phyloP scores from a whole-genome alignment of 2,329 filamentous ascomycete species.

The Hypoxylon sp. region DNA sequence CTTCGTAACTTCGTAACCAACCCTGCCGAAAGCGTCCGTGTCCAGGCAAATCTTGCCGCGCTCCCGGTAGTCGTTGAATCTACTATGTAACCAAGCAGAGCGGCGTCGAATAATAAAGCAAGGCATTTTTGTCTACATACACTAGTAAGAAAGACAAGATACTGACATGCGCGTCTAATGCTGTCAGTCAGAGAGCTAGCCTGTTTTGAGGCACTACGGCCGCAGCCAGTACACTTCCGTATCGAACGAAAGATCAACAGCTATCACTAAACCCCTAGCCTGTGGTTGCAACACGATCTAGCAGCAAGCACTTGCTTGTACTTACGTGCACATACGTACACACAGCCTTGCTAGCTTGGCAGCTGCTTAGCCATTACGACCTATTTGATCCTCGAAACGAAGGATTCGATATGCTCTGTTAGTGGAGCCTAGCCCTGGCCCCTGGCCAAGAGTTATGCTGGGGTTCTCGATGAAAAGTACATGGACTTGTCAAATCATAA shows the following conservation, averaged over 20 bases:
- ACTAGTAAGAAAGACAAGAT: slow-evolving; percentile 45
- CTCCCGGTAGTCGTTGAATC: slow-evolving; percentile 39
- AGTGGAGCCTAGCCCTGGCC: slow-evolving; percentile 33
- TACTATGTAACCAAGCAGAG: slow-evolving; percentile 23
- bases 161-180: slow-evolving; percentile 44
- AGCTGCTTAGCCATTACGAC: slow-evolving; percentile 38
- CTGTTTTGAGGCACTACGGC: slow-evolving; percentile 57
- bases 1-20: slow-evolving; percentile 18
- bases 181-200: slow-evolving; percentile 49
- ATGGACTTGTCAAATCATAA: slow-evolving; percentile 49
- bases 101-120: slow-evolving; percentile 30
- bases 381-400: slow-evolving; percentile 44
- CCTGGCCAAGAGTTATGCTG: slow-evolving; percentile 18
- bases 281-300: slow-evolving; percentile 57
- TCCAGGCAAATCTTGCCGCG: slow-evolving; percentile 41
- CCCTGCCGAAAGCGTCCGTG: slow-evolving; percentile 33
- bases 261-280: slow-evolving; percentile 51
- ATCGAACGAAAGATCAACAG: slow-evolving; percentile 56
- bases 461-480: slow-evolving; percentile 36
- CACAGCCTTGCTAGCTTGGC: slow-evolving; percentile 41
- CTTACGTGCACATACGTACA: slow-evolving; percentile 14
- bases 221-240: slow-evolving; percentile 57
- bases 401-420: slow-evolving; percentile 41
- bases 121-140: slow-evolving; percentile 29
- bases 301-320: slow-evolving; percentile 53